Conservation (phyloP, 1,139 yeast genomes). For the Protomyces lactucae-debilis region DNA sequence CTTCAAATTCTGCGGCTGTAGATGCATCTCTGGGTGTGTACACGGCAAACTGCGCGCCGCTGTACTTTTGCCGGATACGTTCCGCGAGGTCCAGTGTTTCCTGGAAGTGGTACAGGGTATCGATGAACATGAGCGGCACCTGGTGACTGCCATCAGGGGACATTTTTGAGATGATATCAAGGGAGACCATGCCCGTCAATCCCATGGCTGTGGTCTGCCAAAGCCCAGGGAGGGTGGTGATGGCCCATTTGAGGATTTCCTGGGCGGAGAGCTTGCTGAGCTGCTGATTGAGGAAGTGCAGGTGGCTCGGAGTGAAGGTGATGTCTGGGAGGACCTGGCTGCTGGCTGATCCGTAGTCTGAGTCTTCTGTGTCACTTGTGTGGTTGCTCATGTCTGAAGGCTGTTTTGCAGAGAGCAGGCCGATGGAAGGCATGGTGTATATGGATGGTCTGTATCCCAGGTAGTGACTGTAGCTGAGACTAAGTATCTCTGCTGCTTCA, state of each 20-base stretch:
- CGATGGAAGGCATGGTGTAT: conserved; percentile 12
- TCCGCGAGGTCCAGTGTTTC: conserved; percentile 79
- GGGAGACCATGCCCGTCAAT: conserved; percentile 79
- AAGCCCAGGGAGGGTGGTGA: conserved; percentile 70
- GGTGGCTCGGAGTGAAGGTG: conserved; percentile 31
- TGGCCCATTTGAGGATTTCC: conserved; percentile 77
- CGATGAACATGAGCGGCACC: conserved; percentile 76
- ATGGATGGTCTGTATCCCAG: not conserved
- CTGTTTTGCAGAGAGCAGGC: not conserved
- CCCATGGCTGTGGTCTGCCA: conserved; percentile 96
- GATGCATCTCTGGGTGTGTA: conserved; percentile 59
- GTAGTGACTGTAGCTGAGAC: no score
- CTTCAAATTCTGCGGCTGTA: conserved; percentile 61
- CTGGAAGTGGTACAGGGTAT: conserved; percentile 87
- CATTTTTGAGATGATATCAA: conserved; percentile 72
- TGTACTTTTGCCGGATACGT: conserved; percentile 54
- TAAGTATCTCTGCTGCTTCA: not conserved
- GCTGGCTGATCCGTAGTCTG: conserved; percentile 23
- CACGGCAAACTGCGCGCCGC: conserved; percentile 51
- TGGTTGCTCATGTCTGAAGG: conserved; percentile 5
- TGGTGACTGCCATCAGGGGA: conserved; percentile 42
- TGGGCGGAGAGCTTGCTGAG: conserved; percentile 57
- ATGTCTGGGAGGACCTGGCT: conserved; percentile 26
- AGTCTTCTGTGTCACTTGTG: conserved; percentile 18
- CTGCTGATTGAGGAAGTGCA: conserved; percentile 49